Evolutionary conservation across 441 rosid species (phyloP).

Genomic region (Brassica hybrid): DNA sequence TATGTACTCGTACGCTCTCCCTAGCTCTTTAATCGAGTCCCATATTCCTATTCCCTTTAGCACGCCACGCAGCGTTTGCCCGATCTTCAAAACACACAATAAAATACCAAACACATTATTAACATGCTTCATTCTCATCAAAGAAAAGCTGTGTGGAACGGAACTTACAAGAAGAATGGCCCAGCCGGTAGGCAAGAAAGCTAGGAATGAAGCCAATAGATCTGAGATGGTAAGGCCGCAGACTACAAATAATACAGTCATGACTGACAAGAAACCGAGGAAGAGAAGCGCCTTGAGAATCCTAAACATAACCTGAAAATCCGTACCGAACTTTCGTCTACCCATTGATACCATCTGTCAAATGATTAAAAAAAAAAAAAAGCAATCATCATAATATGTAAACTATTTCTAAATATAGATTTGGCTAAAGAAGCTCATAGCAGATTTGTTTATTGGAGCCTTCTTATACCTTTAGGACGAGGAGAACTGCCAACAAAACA

Average conservation of each 20-base stretch:
- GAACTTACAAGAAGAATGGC: constrained; percentile 85
- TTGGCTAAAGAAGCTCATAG: neutral
- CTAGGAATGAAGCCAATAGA: constrained; percentile 75
- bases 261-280: constrained; percentile 80
- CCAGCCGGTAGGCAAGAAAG: constrained; percentile 96
- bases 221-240: constrained; percentile 73
- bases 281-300: constrained; percentile 88
- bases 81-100: constrained; percentile 54
- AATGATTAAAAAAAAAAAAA: constrained; percentile 1
- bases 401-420: neutral
- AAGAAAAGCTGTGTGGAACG: neutral
- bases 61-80: constrained; percentile 72
- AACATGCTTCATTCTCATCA: constrained; percentile 4
- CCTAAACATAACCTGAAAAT: constrained; percentile 87
- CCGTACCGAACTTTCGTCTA: constrained; percentile 70
- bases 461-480: constrained; percentile 75
- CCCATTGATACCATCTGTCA: constrained; percentile 86
- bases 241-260: constrained; percentile 78
- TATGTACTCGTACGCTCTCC: constrained; percentile 80
- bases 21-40: constrained; percentile 92
- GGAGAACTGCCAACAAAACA: constrained; percentile 64
- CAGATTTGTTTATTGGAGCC: constrained; percentile 10
- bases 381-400: constrained; percentile 4
- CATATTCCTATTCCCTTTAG: constrained; percentile 63
- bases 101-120: constrained; percentile 13